A percentile compares a stretch with the other conserved stretches of the same genome.
Conservation (phyloP, 176 grass and related monocot genomes). For the Lolium perenne region DNA sequence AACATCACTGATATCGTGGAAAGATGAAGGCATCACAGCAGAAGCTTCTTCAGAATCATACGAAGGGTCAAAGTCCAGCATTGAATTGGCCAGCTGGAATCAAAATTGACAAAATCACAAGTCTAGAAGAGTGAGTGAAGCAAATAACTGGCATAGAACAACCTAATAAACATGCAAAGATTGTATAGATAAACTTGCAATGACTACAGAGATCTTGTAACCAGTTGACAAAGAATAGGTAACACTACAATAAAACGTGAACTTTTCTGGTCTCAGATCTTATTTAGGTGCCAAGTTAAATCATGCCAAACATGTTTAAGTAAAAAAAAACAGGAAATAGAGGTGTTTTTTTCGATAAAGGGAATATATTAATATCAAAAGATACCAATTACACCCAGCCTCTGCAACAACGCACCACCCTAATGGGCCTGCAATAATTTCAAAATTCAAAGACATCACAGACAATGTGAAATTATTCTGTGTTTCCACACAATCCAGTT, state of each 20-base stretch:
- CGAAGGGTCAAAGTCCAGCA: constrained; percentile 76
- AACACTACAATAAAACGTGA: neutral
- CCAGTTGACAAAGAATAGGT: neutral
- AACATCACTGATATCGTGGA: constrained; percentile 72
- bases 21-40: constrained; percentile 60
- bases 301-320: neutral
- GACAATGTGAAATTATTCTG: too few species aligned
- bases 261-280: neutral
- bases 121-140: neutral
- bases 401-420: too few species aligned
- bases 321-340: neutral
- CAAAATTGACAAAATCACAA: constrained; percentile 7
- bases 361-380: too few species aligned
- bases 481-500: neutral
- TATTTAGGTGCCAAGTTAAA: neutral
- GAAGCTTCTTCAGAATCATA: constrained; percentile 80
- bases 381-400: too few species aligned
- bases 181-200: neutral
- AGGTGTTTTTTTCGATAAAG: too few species aligned
- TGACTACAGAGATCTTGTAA: neutral
- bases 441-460: neutral
- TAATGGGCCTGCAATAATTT: neutral
- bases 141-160: neutral
- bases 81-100: constrained; percentile 64
- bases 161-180: neutral